Conservation (phyloP, 2,329 filamentous ascomycete genomes). For the Ceratocystis destructans region DNA sequence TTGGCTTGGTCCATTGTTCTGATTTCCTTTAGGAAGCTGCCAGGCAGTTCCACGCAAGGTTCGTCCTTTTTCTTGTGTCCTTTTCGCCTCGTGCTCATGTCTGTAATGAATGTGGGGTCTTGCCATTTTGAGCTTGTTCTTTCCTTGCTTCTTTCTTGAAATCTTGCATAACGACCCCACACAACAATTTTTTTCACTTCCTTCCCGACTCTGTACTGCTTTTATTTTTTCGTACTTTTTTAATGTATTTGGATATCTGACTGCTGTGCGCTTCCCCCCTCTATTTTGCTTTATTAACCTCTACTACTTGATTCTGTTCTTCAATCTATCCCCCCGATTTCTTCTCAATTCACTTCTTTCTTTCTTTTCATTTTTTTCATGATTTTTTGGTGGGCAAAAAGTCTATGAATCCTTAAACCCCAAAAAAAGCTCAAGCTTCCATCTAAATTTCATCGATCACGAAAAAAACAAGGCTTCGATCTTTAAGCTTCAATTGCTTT, state of each 20-base stretch:
- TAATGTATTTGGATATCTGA: not conserved
- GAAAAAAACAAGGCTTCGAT: not conserved
- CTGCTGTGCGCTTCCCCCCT: not conserved
- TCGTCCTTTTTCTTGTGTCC: not conserved
- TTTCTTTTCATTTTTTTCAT: slow-evolving; percentile 3
- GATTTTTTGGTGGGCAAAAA: slow-evolving; percentile 12
- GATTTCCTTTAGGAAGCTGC: slow-evolving; percentile 1
- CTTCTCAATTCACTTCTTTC: slow-evolving; percentile 12
- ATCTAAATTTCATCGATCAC: not conserved
- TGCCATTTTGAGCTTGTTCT: not conserved
- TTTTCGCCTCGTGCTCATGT: not conserved
- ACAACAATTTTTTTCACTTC: not conserved
- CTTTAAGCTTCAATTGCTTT: not conserved
- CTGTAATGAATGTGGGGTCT: not conserved
- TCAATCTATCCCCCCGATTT: slow-evolving; percentile 14
- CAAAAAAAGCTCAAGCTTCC: not conserved
- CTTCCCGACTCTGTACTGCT: not conserved
- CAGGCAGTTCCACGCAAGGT: not conserved
- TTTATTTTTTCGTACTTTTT: slow-evolving; percentile 8
- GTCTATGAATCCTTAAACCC: not conserved
- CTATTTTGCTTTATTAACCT: not conserved
- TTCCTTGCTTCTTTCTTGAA: not conserved
- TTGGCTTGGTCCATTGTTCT: not conserved
- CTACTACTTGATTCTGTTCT: not conserved
- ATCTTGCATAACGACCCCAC: slow-evolving; percentile 2